phyloP scores from a whole-genome alignment of 352 stramenopile species.

The Pythium phragmiticola region DNA sequence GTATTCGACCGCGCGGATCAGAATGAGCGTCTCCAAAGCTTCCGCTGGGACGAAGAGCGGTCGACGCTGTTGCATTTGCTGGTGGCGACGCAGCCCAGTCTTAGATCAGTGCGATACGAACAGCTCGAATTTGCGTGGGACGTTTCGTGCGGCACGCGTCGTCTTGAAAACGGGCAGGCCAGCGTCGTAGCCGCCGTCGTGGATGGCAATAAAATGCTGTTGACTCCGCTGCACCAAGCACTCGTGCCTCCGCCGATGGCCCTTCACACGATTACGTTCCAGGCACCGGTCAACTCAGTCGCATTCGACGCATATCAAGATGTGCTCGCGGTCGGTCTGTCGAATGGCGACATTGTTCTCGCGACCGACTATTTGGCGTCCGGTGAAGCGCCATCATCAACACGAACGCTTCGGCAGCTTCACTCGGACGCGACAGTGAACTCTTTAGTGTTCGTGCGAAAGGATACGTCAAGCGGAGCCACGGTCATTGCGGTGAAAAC shows the following conservation, averaged over 20 bases:
- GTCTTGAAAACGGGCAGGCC: conserved; percentile 19
- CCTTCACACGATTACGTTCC: conserved; percentile 40
- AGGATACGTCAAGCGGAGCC: not conserved
- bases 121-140: conserved; percentile 63
- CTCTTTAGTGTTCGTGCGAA: conserved; percentile 12
- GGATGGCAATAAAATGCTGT: conserved; percentile 52
- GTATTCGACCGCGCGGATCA: conserved; percentile 18
- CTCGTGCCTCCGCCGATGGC: conserved; percentile 70
- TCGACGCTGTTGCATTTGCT: conserved; percentile 42
- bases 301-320: conserved; percentile 51
- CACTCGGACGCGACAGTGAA: conserved; percentile 8
- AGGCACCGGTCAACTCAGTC: conserved; percentile 47
- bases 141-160: conserved; percentile 25
- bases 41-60: conserved; percentile 59
- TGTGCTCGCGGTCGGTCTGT: conserved; percentile 37
- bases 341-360: conserved; percentile 41
- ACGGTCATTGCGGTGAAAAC: conserved; percentile 13
- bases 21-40: conserved; percentile 28
- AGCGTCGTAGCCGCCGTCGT: conserved; percentile 55
- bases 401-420: not conserved
- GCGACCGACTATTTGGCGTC: conserved; percentile 43
- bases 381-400: conserved; percentile 1
- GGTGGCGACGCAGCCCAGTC: not conserved
- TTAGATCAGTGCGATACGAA: conserved; percentile 20
- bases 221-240: conserved; percentile 67